Base-by-base conservation (phyloP, 108 stramenopile species). In the Fragilariopsis cylindrus region DNA sequence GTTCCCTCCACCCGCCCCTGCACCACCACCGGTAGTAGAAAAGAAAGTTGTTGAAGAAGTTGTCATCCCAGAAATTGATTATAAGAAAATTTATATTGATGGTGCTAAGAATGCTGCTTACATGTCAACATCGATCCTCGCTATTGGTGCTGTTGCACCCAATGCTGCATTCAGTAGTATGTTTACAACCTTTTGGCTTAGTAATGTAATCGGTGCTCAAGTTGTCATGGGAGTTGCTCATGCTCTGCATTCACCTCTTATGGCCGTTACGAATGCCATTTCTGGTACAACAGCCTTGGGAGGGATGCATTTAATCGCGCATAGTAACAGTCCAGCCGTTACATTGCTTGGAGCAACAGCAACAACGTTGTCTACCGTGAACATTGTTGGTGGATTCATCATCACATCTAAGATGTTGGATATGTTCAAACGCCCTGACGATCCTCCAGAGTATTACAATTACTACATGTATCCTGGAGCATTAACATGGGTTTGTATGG, bases 331-430 rank as follows among this genome's bases (percentile, higher is more conserved):
- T 48, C 68, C 85, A 7, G 48, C 79, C 13, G 93, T 87, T 4
- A 88, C 91, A 57, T 55, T 81, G 4, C 82, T 99, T 45, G 99
- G 88, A 48, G 97, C 98, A 15, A 75, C 86, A 21, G 98, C 99
- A 9, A 97, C 96, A 9, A 92, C 93, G 6, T 80, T 99, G 60
- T 93, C 91, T 40, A 95, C 97, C 9, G 93, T 97, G 50, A 97
- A 97, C 77, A 96, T 98, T 75, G 95, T 94, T 71, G 96, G 93
- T 75, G 98, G 98, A 44, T 97, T 96, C 83, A 90, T 98, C 79
- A 96, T 99, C 45, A 98, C 98, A 4, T 95, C 92, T 56, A 98
- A 98, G 80, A 99, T 99, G 99, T 85, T 99, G 64, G 99, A 99
- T 75, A 98, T 99, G 98, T 99, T 99, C 92, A 96, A 97, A 73